Base-by-base conservation (phyloP, 1,284 basidiomycete species). In the Leccinum colubrinum region DNA sequence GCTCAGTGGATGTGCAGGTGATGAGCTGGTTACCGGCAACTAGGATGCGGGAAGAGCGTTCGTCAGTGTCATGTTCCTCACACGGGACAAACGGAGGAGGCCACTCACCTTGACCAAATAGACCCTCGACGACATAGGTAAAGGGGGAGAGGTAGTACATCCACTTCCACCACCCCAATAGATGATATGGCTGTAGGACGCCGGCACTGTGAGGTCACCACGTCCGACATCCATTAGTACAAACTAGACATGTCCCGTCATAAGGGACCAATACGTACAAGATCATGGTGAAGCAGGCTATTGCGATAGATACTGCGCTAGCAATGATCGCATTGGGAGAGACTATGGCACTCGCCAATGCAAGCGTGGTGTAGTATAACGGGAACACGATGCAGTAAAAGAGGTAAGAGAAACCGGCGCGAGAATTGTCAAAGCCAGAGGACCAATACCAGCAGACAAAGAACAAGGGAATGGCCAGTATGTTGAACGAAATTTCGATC, bases 131-230 rank as follows among this genome's bases (percentile, higher is more conserved):
- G 7, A 55, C 1, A 22, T 69, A 67, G 3, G 59, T 69, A 17
- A 60, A 37, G 4, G 65, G 43, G 22, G 55, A 59, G 30, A 61
- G 50, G 48, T 57, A 15, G 72, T 94, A 91, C 87, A 93, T 91
- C 88, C 91, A 93, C 66, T 79, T 78, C 91, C 90, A 93, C 87
- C 90, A 93, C 7, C 86, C 85, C 9, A 93, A 81, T 46, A 79
- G 72, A 6, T 77, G 67, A 77, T 80, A 89, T 0, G 85, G 83
- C 68, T 87, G 87, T 55, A 88, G 59, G 15, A 87, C 83, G 68
- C 86, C 86, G 61, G 85, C 83, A 22, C 65, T 65, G 20, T 12
- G 88, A 88, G 6, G 79, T 81, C 50, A 87, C 67, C 57, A 86
- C 6, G 39, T 41, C 39, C 39, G 9, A 30, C 30, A n/a, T 41